Conservation (phyloP, 768 basidiomycete genomes). For the Pluteus cervinus region DNA sequence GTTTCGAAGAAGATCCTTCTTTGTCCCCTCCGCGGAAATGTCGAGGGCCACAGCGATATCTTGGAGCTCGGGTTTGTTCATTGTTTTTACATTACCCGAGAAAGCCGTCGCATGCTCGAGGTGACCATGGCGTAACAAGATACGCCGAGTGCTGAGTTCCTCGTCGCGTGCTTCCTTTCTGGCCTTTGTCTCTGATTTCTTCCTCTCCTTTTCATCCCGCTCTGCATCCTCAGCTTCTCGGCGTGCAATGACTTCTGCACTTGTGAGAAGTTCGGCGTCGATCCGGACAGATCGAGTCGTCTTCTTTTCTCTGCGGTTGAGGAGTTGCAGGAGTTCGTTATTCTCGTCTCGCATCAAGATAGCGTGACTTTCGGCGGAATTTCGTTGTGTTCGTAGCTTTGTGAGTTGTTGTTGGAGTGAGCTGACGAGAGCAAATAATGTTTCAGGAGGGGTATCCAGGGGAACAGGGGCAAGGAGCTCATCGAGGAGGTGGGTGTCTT, state of each 20-base stretch:
- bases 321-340: too few relatives aligned
- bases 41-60: constrained; percentile 2
- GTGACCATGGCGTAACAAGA: too few relatives aligned
- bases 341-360: too few relatives aligned
- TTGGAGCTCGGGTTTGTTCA: constrained; percentile 1
- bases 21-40: constrained; percentile 5
- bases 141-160: constrained; percentile 11
- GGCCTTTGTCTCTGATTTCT: constrained; percentile 8
- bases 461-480: too few relatives aligned
- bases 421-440: too few relatives aligned
- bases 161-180: constrained; percentile 4
- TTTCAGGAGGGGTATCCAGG: too few relatives aligned
- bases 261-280: constrained; percentile 3
- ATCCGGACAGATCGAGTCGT: constrained; percentile 1
- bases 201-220: constrained; percentile 1
- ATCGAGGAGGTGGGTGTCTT: too few relatives aligned
- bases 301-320: constrained; percentile 2
- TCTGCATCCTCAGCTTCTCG: constrained; percentile 6
- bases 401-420: too few relatives aligned
- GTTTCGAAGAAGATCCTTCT: constrained; percentile 1
- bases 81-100: constrained; percentile 2
- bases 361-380: too few relatives aligned
- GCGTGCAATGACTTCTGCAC: constrained; percentile 1
- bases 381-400: too few relatives aligned
- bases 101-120: neutral